phyloP scores from a whole-genome alignment of 371 early-diverging fungal species.

The Zancudomyces culisetae region DNA sequence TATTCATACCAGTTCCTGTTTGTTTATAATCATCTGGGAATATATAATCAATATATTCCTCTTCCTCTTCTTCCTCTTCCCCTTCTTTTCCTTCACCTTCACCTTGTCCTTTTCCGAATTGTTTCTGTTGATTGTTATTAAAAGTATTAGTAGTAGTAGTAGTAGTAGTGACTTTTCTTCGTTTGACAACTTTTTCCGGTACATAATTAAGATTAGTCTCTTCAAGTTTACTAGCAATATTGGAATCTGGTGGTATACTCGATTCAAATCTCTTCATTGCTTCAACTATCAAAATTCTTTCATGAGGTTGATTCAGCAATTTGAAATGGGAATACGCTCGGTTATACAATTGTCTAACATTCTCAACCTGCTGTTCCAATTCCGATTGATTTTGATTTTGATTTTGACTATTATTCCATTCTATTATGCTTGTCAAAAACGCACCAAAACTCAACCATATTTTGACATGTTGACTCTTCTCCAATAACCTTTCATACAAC shows the following conservation, averaged over 20 bases:
- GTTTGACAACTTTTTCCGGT: too few relatives aligned
- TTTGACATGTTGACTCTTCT: conserved; percentile 83
- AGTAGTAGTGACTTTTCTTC: too few relatives aligned
- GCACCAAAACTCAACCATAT: conserved; percentile 91
- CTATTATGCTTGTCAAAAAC: conserved; percentile 41
- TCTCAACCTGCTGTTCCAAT: conserved; percentile 17
- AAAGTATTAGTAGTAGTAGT: too few relatives aligned
- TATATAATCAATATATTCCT: conserved; percentile 94
- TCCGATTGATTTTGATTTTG: too few relatives aligned
- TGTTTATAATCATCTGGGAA: conserved; percentile 88
- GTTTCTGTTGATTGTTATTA: too few relatives aligned
- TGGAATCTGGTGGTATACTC: too few relatives aligned
- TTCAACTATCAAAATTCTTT: conserved; percentile 47
- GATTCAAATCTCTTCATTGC: conserved; percentile 83
- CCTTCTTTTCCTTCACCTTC: conserved; percentile 29
- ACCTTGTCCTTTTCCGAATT: too few relatives aligned
- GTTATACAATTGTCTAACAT: conserved; percentile 56
- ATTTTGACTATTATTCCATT: not conserved
- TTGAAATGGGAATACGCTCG: conserved; percentile 51
- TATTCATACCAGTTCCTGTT: too few relatives aligned
- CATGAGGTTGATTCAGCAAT: conserved; percentile 43
- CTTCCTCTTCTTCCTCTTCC: too few relatives aligned
- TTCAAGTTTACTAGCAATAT: too few relatives aligned
- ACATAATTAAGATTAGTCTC: too few relatives aligned
- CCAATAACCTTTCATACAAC: conserved; percentile 66